Percentiles rank a stretch among this genome's conserved stretches.
Evolutionary conservation across 768 basidiomycete genomes (phyloP).

Genomic region (Lactarius trivialis): DNA sequence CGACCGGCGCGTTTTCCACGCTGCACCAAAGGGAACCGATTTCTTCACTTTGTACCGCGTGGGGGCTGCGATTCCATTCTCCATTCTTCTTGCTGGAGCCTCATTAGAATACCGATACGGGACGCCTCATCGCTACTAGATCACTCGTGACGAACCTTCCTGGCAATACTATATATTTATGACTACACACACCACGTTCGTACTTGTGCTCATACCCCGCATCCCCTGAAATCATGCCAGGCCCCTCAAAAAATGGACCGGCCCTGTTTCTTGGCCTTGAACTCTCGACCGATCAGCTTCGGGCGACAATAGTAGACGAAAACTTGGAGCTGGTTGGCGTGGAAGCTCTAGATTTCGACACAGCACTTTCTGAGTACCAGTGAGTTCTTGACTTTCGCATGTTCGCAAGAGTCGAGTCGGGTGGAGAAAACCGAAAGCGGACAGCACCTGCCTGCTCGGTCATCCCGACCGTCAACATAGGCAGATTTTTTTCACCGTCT

Average conservation of each 20-base stretch:
- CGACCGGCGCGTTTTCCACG: background rate
- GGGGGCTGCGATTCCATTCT: conserved; percentile 2
- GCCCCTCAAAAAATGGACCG: too few species aligned
- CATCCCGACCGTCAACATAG: background rate
- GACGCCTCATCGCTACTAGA: too few species aligned
- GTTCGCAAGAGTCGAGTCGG: background rate
- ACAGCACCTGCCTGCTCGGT: background rate
- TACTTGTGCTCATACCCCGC: background rate
- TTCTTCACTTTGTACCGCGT: background rate
- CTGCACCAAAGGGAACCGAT: background rate
- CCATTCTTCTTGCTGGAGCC: conserved; percentile 2
- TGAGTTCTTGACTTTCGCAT: conserved; percentile 36
- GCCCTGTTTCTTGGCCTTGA: conserved; percentile 70
- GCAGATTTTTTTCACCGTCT: background rate
- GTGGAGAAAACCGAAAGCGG: background rate
- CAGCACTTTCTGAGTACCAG: conserved; percentile 75
- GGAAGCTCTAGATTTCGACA: conserved; percentile 78
- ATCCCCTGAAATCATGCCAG: background rate
- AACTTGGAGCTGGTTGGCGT: conserved; percentile 78
- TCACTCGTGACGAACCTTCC: conserved; percentile 10
- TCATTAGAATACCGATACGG: conserved; percentile 2
- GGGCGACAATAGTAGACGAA: conserved; percentile 79
- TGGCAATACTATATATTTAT: background rate
- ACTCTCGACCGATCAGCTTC: conserved; percentile 76
- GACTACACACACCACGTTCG: background rate